Base-by-base conservation (phyloP, 2,329 filamentous ascomycete species). In the Fusarium albosuccineum region DNA sequence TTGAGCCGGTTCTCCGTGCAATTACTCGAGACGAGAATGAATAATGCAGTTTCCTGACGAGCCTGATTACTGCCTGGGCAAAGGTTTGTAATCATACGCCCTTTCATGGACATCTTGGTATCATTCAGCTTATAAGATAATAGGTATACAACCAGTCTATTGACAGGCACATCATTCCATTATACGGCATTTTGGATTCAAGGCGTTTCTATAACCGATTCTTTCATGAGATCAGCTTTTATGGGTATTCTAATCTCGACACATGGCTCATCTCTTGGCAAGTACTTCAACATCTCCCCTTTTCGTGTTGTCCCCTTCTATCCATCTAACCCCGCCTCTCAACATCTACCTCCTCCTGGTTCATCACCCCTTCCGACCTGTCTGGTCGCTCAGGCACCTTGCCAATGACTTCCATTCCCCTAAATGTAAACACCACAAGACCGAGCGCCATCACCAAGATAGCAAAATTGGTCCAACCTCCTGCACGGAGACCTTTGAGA, bases 381-480 rank as follows among this genome's bases (percentile, higher is more conserved):
- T 62, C 62, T 6, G 67, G 66, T 10, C 40, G 64, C 30, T 62
- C 51, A 8, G 66, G 66, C 9, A 70, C 72, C 73, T 80, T 82
- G 10, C 86, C 86, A 6, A 87, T 80, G 46, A 87, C 82, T 5
- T 86, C 85, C 34, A 84, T 82, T 8, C 83, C 82, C 9, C 84
- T 79, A 62, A 88, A 87, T 0, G 82, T 81, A 3, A 83, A 68
- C 9, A 80, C 67, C 0, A 87, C 83, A 8, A 87, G 74, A 2
- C 70, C 44, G 26, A 86, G 69, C 1, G 83, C 82, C 16, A 75
- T 66, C 3, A 84, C 46, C 0, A 81, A 82, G 10, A 87, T 77
- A 3, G 75, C 83, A 67, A 85, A 84, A 68, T 85, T 85, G 69
- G 85, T 81, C 83, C 85, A 88, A 30, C 79, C 79, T 3, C 80